Conservation (phyloP, 2,329 filamentous ascomycete genomes). For the Podosphaera leucotricha region DNA sequence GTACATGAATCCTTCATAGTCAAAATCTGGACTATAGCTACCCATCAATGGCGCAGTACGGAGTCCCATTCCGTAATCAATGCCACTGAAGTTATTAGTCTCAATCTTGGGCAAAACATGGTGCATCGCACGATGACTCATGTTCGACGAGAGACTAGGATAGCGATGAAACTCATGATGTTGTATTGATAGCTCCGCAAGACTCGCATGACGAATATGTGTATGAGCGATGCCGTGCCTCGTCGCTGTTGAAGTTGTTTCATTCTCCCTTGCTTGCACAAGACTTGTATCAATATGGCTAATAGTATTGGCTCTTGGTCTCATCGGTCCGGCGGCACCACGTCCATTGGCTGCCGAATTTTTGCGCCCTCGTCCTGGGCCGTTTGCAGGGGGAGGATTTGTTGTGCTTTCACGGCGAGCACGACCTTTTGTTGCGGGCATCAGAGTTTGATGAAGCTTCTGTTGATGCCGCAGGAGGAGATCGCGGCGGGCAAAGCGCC, state of each 20-base stretch:
- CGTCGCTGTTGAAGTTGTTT: constrained; percentile 21
- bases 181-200: constrained; percentile 41
- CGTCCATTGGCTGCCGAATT: constrained; percentile 53
- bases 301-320: constrained; percentile 86
- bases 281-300: constrained; percentile 66
- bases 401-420: constrained; percentile 74
- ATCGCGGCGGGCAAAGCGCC: constrained; percentile 88
- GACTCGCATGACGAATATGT: constrained; percentile 52
- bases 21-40: constrained; percentile 39
- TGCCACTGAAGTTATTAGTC: constrained; percentile 40
- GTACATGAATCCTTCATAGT: constrained; percentile 48
- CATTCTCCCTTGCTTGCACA: constrained; percentile 46
- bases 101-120: constrained; percentile 64
- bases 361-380: constrained; percentile 60
- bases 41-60: constrained; percentile 56
- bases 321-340: constrained; percentile 33
- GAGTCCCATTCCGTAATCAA: constrained; percentile 44
- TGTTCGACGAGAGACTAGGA: constrained; percentile 44
- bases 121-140: constrained; percentile 40
- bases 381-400: constrained; percentile 37
- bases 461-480: constrained; percentile 87
- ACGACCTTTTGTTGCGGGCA: constrained; percentile 64
- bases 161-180: constrained; percentile 33
- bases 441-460: constrained; percentile 86
- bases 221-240: constrained; percentile 24